phyloP scores from a whole-genome alignment of 306 rosid genomes.

The Erythrophleum fordii region DNA sequence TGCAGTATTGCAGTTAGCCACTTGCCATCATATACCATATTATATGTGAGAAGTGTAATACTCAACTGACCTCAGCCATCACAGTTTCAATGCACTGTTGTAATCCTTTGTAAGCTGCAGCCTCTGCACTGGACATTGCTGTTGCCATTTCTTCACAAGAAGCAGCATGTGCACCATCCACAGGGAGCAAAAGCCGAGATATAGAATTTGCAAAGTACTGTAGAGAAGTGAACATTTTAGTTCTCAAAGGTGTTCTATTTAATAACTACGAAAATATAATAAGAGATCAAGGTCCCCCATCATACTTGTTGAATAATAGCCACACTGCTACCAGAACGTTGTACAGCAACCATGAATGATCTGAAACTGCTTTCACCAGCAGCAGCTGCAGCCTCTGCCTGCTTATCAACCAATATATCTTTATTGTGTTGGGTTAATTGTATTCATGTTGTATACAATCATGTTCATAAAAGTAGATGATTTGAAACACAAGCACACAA shows the following conservation, averaged over 20 bases:
- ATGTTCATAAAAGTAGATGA: neutral
- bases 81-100: slow-evolving; percentile 96
- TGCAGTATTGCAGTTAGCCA: neutral
- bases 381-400: slow-evolving; percentile 99
- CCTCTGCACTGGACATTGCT: slow-evolving; percentile 99
- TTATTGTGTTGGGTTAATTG: slow-evolving; percentile 39
- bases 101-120: slow-evolving; percentile 96
- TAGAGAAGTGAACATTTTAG: slow-evolving; percentile 42
- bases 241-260: slow-evolving; percentile 27
- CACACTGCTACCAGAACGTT: slow-evolving; percentile 99
- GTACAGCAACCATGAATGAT: slow-evolving; percentile 99
- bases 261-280: slow-evolving; percentile 22
- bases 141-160: slow-evolving; percentile 99
- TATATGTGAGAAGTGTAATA: neutral
- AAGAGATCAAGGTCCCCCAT: slow-evolving; percentile 32
- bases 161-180: slow-evolving; percentile 99
- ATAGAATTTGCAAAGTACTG: slow-evolving; percentile 95
- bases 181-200: slow-evolving; percentile 97
- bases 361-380: slow-evolving; percentile 99
- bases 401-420: slow-evolving; percentile 47
- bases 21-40: slow-evolving; percentile 19
- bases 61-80: slow-evolving; percentile 92
- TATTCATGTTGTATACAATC: slow-evolving; percentile 11
- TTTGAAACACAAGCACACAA: slow-evolving; percentile 36
- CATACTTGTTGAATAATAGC: slow-evolving; percentile 97